These are phyloP conservation scores for Apiospora sp. DNA, from an alignment of 2,329 filamentous ascomycete genomes.

Conservation along the genomic window DNA sequence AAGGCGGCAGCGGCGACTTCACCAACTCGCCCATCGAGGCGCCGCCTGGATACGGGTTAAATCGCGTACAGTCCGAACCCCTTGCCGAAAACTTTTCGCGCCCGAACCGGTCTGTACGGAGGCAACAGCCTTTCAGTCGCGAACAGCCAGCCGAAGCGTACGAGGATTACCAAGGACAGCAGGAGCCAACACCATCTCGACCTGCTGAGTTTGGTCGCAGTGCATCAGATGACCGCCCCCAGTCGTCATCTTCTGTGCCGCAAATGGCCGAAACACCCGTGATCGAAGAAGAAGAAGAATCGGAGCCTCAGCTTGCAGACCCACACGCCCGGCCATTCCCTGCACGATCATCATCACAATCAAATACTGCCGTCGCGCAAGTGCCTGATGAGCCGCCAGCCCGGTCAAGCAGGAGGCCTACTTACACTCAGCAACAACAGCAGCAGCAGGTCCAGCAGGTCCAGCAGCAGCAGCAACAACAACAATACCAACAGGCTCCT, in stretches of 20 bases:
- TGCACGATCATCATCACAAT: conserved; percentile 60
- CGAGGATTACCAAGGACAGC: conserved; percentile 51
- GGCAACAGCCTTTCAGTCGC: conserved; percentile 58
- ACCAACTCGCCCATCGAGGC: conserved; percentile 52
- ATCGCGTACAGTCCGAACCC: conserved; percentile 76
- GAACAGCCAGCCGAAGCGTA: conserved; percentile 48
- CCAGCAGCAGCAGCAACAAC: conserved; percentile 27
- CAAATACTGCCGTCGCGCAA: conserved; percentile 44
- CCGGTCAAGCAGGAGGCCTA: conserved; percentile 53
- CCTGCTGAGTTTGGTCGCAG: conserved; percentile 33
- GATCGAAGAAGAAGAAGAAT: conserved; percentile 48
- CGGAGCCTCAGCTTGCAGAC: conserved; percentile 35
- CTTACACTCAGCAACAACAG: conserved; percentile 42
- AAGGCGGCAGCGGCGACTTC: conserved; percentile 54
- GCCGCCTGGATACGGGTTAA: conserved; percentile 60
- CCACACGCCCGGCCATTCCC: conserved; percentile 51
- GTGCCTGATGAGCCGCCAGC: conserved; percentile 54
- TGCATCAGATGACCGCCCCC: conserved; percentile 33
- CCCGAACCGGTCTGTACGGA: conserved; percentile 57
- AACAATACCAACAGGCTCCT: conserved; percentile 24
- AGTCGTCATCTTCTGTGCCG: conserved; percentile 51
- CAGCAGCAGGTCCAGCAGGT: conserved; percentile 25
- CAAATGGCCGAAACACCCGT: conserved; percentile 73
- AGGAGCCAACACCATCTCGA: conserved; percentile 32
- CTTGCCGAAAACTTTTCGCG: conserved; percentile 69